These are phyloP conservation scores for Arabis hirsuta DNA, from an alignment of 345 rosid genomes.

Conservation along the genomic window DNA sequence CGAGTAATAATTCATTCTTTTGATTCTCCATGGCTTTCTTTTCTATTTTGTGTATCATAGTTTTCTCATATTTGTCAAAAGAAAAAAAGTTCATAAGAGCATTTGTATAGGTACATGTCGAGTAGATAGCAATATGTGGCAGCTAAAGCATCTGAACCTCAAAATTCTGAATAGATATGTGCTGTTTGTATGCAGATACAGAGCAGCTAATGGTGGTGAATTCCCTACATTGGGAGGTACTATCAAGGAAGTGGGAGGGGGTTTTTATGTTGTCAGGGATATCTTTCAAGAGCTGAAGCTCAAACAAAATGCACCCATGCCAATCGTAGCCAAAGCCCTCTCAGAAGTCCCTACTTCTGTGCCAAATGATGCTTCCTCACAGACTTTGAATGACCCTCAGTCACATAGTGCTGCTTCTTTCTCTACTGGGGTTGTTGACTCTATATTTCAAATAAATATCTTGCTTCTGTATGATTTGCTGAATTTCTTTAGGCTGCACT, in stretches of 20 bases:
- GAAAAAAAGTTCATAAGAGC: not conserved
- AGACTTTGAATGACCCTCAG: conserved; percentile 10
- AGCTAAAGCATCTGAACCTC: not conserved
- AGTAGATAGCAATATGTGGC: not conserved
- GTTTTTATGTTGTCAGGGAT: conserved; percentile 12
- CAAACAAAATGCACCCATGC: conserved; percentile 9
- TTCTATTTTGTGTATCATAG: not conserved
- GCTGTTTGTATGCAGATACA: conserved; percentile 31
- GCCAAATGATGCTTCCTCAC: conserved; percentile 18
- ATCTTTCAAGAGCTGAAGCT: conserved; percentile 38
- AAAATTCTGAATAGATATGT: not conserved
- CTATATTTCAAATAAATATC: conserved; percentile 14
- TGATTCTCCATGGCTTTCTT: not conserved
- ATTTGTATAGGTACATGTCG: conserved; percentile 10
- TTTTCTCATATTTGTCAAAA: not conserved
- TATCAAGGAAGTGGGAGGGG: conserved; percentile 34
- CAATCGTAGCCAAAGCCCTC: conserved; percentile 26
- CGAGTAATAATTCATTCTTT: conserved; percentile 33
- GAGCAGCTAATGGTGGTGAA: conserved; percentile 39
- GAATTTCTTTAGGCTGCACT: not conserved
- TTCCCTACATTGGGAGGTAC: not conserved
- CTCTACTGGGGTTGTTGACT: conserved; percentile 21
- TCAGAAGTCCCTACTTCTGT: conserved; percentile 16
- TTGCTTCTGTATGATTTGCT: conserved; percentile 6
- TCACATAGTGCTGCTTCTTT: not conserved